A percentile compares a stretch with the other conserved stretches of the same genome.
These are phyloP conservation scores for Pyracantha coccinea DNA, from an alignment of 331 rosid species.

Conservation along the genomic window DNA sequence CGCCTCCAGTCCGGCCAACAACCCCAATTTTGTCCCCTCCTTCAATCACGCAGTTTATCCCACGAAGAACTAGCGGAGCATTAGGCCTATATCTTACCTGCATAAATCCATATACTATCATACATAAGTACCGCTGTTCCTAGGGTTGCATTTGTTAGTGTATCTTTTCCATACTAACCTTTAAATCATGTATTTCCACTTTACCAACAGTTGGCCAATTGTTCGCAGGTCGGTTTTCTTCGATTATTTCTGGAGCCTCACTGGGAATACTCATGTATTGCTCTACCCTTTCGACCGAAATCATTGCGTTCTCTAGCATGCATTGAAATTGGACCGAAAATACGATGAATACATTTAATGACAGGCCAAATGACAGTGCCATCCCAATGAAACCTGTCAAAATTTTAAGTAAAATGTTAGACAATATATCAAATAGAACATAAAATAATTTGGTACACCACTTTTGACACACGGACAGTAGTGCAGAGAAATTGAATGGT, in stretches of 20 bases:
- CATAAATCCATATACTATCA: background rate
- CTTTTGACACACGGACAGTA: too few relatives aligned
- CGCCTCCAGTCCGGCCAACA: conserved; percentile 36
- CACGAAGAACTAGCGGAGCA: conserved; percentile 24
- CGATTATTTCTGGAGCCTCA: background rate
- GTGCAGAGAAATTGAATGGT: too few relatives aligned
- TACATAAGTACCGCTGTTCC: too few relatives aligned
- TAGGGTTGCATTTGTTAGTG: too few relatives aligned
- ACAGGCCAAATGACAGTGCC: background rate
- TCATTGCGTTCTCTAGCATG: background rate
- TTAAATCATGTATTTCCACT: too few relatives aligned
- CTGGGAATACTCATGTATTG: background rate
- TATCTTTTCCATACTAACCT: too few relatives aligned
- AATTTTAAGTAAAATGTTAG: background rate
- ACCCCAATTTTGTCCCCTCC: conserved; percentile 28
- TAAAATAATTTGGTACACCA: background rate
- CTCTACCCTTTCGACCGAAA: background rate
- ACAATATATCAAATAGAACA: background rate
- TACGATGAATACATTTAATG: background rate
- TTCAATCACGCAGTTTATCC: conserved; percentile 22
- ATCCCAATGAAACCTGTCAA: background rate
- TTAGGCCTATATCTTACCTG: conserved; percentile 24
- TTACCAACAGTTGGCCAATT: background rate
- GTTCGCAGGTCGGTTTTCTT: background rate
- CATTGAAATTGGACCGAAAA: background rate